Conservation (phyloP, 2,329 filamentous ascomycete species). For the Ceratocystiopsis brevicomis region DNA sequence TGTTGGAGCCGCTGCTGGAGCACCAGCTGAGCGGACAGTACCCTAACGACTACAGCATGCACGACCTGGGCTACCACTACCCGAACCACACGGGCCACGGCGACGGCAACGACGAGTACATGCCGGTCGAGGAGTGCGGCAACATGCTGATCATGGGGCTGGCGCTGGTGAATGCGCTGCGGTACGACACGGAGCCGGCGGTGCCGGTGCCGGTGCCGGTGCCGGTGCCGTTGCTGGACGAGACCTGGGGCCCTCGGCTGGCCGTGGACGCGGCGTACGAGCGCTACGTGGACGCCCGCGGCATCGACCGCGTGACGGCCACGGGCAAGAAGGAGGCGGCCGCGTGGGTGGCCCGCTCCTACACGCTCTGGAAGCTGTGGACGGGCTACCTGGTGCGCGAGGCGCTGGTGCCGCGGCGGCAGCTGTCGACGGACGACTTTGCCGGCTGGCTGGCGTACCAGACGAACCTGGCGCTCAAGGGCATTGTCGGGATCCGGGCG, state of each 20-base stretch:
- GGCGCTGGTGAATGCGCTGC: slow-evolving; percentile 51
- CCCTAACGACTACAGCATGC: slow-evolving; percentile 61
- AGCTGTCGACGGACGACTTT: slow-evolving; percentile 63
- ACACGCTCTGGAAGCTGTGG: slow-evolving; percentile 58
- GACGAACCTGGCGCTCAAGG: slow-evolving; percentile 58
- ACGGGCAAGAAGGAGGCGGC: slow-evolving; percentile 25
- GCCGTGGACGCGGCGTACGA: slow-evolving; percentile 3
- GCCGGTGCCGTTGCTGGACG: background rate
- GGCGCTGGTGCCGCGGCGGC: slow-evolving; percentile 49
- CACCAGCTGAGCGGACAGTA: slow-evolving; percentile 67
- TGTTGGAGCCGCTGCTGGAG: slow-evolving; percentile 61
- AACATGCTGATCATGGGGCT: slow-evolving; percentile 52
- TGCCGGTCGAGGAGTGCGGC: slow-evolving; percentile 55
- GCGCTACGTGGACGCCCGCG: slow-evolving; percentile 9
- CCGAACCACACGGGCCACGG: slow-evolving; percentile 54
- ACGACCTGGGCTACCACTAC: slow-evolving; percentile 52
- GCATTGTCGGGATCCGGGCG: slow-evolving; percentile 59
- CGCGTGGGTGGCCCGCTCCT: slow-evolving; percentile 31
- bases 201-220: slow-evolving; percentile 19
- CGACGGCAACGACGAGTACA: slow-evolving; percentile 49
- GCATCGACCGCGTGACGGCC: slow-evolving; percentile 13
- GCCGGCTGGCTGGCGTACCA: slow-evolving; percentile 57
- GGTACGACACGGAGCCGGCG: slow-evolving; percentile 35
- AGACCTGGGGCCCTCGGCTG: slow-evolving; percentile 7
- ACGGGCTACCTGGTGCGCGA: slow-evolving; percentile 54